Evolutionary conservation across 352 stramenopile species (phyloP).

Genomic region (Pythium apleroticum): DNA sequence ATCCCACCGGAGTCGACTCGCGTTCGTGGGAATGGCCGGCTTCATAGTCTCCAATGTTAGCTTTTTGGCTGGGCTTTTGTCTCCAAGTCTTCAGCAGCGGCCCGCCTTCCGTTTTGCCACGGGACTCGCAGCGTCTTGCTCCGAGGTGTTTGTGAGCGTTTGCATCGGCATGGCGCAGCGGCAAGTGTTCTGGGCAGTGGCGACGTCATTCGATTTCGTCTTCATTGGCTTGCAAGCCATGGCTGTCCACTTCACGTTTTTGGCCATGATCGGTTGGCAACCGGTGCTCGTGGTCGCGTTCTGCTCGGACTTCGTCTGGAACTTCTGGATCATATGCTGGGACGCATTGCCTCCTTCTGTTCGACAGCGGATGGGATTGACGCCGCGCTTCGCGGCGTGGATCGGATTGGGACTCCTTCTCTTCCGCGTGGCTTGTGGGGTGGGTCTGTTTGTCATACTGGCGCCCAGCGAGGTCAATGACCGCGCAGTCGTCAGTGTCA

Average conservation of each 20-base stretch:
- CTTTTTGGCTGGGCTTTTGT: neutral
- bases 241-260: conserved; percentile 29
- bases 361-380: neutral
- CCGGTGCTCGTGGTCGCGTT: neutral
- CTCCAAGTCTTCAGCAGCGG: neutral
- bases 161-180: conserved; percentile 12
- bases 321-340: conserved; percentile 1
- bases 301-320: neutral
- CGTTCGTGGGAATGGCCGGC: neutral
- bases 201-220: conserved; percentile 42
- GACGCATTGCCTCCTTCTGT: conserved; percentile 8
- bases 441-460: neutral
- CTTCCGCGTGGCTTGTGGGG: neutral
- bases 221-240: conserved; percentile 34
- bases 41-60: neutral
- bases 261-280: conserved; percentile 10
- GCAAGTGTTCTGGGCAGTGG: conserved; percentile 27
- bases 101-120: neutral
- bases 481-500: neutral
- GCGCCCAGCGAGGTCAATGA: neutral
- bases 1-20: neutral
- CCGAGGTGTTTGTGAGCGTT: neutral
- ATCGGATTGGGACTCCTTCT: neutral
- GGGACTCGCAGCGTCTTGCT: neutral
- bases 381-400: neutral